Evolutionary conservation across 1,284 basidiomycete species (phyloP).

Genomic region (Austroboletus niveus): DNA sequence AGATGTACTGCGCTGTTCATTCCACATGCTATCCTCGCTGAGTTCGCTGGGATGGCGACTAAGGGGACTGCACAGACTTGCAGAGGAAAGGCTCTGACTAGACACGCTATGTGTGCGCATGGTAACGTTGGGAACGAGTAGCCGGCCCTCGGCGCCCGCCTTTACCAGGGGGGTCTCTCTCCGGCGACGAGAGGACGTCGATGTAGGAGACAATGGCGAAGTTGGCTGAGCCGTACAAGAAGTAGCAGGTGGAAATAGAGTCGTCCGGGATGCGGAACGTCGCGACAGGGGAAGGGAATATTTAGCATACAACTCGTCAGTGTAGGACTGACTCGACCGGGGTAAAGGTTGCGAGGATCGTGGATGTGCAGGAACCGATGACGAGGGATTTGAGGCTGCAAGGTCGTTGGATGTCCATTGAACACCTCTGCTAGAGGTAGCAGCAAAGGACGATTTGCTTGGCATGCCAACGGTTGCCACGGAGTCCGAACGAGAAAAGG

Average conservation of each 20-base stretch:
- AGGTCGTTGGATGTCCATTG: constrained; percentile 44
- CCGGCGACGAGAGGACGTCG: constrained; percentile 35
- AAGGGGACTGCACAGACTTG: constrained; percentile 32
- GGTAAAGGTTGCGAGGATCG: constrained; percentile 13
- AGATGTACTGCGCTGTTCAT: constrained; percentile 18
- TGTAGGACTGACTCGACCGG: constrained; percentile 33
- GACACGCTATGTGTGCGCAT: constrained; percentile 47
- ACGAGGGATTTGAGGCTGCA: constrained; percentile 27
- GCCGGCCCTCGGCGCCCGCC: constrained; percentile 57
- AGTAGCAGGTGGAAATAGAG: constrained; percentile 37
- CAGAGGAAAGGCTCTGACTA: constrained; percentile 38
- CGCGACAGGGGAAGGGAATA: constrained; percentile 52
- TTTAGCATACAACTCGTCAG: constrained; percentile 50
- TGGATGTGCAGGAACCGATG: constrained; percentile 18
- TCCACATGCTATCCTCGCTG: constrained; percentile 34
- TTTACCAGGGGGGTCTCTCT: constrained; percentile 53
- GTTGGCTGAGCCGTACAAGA: constrained; percentile 31
- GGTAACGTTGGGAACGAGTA: constrained; percentile 65
- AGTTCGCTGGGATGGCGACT: constrained; percentile 31
- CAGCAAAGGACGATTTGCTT: constrained; percentile 43
- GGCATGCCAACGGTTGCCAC: constrained; percentile 18
- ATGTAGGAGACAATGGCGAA: constrained; percentile 29
- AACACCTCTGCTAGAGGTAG: constrained; percentile 50
- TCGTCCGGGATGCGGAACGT: constrained; percentile 49
- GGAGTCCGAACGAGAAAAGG: constrained; percentile 35